Evolutionary conservation across 1,284 basidiomycete genomes (phyloP).

Genomic region (Wallemia hederae): DNA sequence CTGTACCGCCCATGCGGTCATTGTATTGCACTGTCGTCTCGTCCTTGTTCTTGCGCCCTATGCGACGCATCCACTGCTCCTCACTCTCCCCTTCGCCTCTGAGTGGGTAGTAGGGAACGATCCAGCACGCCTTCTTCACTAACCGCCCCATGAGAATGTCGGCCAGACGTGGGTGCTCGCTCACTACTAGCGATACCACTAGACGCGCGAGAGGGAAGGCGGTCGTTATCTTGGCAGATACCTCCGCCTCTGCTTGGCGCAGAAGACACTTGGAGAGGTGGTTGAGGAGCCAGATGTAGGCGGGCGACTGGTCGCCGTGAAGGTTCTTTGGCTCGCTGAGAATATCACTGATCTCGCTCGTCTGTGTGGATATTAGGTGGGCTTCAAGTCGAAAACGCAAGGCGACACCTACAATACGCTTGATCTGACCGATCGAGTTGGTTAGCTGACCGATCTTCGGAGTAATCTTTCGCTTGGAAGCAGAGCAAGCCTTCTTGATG

Average conservation of each 20-base stretch:
- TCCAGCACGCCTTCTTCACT: conserved; percentile 40
- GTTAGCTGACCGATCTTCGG: conserved; percentile 78
- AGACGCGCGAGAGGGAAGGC: conserved; percentile 59
- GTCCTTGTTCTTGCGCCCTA: conserved; percentile 30
- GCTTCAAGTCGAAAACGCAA: conserved; percentile 1
- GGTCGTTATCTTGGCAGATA: conserved; percentile 57
- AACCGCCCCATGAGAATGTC: conserved; percentile 59
- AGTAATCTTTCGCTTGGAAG: conserved; percentile 51
- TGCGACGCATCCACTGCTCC: conserved; percentile 29
- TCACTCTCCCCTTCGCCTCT: conserved; percentile 19
- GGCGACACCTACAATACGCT: conserved; percentile 30
- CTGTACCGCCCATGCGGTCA: conserved; percentile 45
- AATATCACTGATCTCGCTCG: conserved; percentile 30
- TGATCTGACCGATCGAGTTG: conserved; percentile 38
- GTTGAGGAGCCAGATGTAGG: conserved; percentile 49
- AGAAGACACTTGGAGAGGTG: conserved; percentile 67
- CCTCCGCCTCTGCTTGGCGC: conserved; percentile 78
- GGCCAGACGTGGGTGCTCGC: conserved; percentile 29
- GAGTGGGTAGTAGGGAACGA: conserved; percentile 19
- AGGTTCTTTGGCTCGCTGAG: conserved; percentile 16
- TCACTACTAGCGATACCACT: conserved; percentile 31
- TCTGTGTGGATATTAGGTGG: conserved; percentile 18
- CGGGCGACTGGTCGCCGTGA: conserved; percentile 17
- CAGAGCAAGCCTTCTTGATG: conserved; percentile 20
- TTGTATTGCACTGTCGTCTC: conserved; percentile 37